Conservation (phyloP, 2,329 filamentous ascomycete genomes). For the Sporothrix dimorphospora region DNA sequence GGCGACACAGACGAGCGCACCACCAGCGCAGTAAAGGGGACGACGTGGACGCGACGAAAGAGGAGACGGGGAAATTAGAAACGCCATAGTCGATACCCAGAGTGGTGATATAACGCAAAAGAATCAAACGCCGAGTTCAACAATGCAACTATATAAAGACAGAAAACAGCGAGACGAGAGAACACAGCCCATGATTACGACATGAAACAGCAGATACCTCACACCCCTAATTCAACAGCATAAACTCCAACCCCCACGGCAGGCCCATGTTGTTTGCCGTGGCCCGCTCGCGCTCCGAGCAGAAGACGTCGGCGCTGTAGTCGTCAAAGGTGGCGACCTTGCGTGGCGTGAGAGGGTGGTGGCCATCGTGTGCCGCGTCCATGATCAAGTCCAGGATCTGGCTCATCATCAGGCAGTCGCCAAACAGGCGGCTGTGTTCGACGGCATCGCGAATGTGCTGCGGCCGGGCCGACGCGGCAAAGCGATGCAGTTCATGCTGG, state of each 20-base stretch:
- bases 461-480: slow-evolving; percentile 40
- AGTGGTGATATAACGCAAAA: slow-evolving; percentile 13
- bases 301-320: slow-evolving; percentile 36
- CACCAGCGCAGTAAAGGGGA: slow-evolving; percentile 39
- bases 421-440: slow-evolving; percentile 40
- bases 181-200: background rate
- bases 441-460: slow-evolving; percentile 39
- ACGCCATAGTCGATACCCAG: slow-evolving; percentile 20
- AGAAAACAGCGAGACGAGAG: background rate
- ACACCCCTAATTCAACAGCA: slow-evolving; percentile 42
- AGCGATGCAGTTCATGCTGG: slow-evolving; percentile 39
- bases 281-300: slow-evolving; percentile 39
- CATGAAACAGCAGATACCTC: background rate
- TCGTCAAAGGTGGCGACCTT: slow-evolving; percentile 35
- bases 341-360: background rate
- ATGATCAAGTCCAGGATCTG: slow-evolving; percentile 43
- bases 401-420: slow-evolving; percentile 41
- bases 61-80: slow-evolving; percentile 3
- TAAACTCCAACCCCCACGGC: slow-evolving; percentile 45
- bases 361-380: slow-evolving; percentile 37
- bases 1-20: slow-evolving; percentile 55
- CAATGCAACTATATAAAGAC: background rate
- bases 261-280: slow-evolving; percentile 43
- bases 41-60: slow-evolving; percentile 15
- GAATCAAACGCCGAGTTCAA: background rate